Conservation (phyloP, 164 flowering plant species). For the Vitis riparia region DNA sequence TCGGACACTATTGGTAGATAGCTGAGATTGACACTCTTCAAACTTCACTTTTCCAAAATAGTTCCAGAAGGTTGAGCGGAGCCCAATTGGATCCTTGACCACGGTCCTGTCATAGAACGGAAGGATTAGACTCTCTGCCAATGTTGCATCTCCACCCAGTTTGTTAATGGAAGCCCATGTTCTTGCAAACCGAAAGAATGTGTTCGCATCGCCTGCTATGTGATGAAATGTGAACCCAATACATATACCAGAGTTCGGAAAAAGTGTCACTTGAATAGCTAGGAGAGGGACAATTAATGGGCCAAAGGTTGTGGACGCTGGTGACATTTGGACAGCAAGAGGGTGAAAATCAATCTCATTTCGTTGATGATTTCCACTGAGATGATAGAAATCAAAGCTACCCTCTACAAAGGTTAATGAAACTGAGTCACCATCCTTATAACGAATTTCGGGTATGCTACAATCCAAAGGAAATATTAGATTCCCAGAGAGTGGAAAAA, state of each 20-base stretch:
- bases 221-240: conserved; percentile 24
- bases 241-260: conserved; percentile 25
- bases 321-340: conserved; percentile 11
- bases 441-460: conserved; percentile 14
- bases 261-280: conserved; percentile 29
- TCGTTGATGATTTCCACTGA: conserved; percentile 2
- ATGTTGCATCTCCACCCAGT: neutral
- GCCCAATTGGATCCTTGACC: conserved; percentile 12
- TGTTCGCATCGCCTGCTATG: conserved; percentile 20
- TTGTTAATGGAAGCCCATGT: conserved; percentile 30
- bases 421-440: conserved; percentile 13
- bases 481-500: conserved; percentile 28
- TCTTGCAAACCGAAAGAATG: conserved; percentile 9
- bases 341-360: conserved; percentile 14
- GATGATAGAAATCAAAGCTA: conserved; percentile 8
- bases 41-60: neutral
- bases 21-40: neutral
- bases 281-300: neutral
- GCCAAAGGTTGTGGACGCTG: neutral
- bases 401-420: conserved; percentile 22
- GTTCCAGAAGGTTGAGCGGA: neutral
- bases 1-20: neutral
- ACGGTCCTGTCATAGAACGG: conserved; percentile 16
- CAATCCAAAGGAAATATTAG: conserved; percentile 13
- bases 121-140: neutral